Evolutionary conservation across 768 basidiomycete species (phyloP), one percentile per base, ranked within the genome.

Genomic region (Xerocomus brunneocitrinus): DNA sequence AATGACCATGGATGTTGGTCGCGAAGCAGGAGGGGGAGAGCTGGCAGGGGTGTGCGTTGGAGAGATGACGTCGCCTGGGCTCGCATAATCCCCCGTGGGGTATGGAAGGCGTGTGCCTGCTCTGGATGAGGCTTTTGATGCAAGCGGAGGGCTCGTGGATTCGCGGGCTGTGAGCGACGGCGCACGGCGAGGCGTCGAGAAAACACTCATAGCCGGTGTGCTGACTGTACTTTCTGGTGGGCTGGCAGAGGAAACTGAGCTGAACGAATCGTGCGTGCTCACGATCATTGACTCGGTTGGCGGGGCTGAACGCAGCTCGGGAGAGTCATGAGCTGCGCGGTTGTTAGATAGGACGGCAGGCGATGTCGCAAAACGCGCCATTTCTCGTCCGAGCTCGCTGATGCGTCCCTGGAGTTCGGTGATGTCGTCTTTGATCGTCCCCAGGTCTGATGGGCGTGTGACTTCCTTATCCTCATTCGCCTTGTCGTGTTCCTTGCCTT

Each of bases 31-130:
- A 0, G 81, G 76, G 3, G 81, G 74, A 8, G 83, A 79, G 43
- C 65, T 76, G n/a, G 83, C 67, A 22, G 68, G 76, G 50, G 66
- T 75, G 49, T 62, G 54, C 61, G 61, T 39, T 55, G 51, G 69
- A 5, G 68, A 69, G 10, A 66, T 62, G 1, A 76, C 66, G 34
- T 83, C 79, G 0, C 82, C 71, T 0, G 86, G 86, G 9, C 83
- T 82, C 5, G 87, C 75, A 54, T 93, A 92, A 60, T 93, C 91
- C 4, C 90, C 91, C 3, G 84, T 84, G 16, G 90, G 90, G 58
- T 92, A 91, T 24, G 90, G 89, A 14, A 91, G 73, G 34, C 88
- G 80, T 1, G 74, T 74, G 13, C 69, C 55, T 5, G 68, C 65
- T 39, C 62, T 62, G 19, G 69, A 62, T 4, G 64, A 24, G 25